Evolutionary conservation across 768 basidiomycete species (phyloP).

Genomic region (Porpolomopsis calyptriformis): DNA sequence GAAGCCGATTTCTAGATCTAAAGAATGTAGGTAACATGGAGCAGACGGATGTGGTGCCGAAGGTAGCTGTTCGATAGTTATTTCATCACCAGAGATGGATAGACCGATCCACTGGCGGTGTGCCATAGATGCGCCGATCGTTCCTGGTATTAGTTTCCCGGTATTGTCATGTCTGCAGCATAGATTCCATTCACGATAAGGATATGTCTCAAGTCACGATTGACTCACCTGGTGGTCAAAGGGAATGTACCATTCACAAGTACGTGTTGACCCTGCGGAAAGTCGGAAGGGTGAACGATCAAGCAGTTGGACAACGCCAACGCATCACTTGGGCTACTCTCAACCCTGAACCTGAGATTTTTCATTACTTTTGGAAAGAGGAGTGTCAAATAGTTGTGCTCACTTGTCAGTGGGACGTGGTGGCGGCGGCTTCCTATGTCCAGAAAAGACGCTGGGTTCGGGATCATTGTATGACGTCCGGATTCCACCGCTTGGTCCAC

Average conservation of each 20-base stretch:
- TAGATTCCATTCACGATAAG: background rate
- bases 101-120: slow-evolving; percentile 89
- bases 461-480: slow-evolving; percentile 12
- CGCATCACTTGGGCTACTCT: slow-evolving; percentile 47
- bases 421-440: slow-evolving; percentile 23
- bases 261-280: slow-evolving; percentile 62
- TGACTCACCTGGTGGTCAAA: slow-evolving; percentile 58
- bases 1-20: slow-evolving; percentile 76
- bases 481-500: slow-evolving; percentile 25
- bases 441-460: background rate
- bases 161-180: slow-evolving; percentile 68
- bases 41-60: slow-evolving; percentile 38
- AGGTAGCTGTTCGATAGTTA: slow-evolving; percentile 57
- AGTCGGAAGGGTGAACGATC: slow-evolving; percentile 71
- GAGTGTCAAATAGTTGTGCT: background rate
- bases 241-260: slow-evolving; percentile 62
- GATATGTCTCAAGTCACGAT: background rate
- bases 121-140: slow-evolving; percentile 63
- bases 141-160: slow-evolving; percentile 53
- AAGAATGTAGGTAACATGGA: slow-evolving; percentile 58
- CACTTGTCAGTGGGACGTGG: slow-evolving; percentile 1
- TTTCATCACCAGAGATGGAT: slow-evolving; percentile 65
- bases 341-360: slow-evolving; percentile 43
- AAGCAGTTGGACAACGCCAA: slow-evolving; percentile 76
- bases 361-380: slow-evolving; percentile 13